Evolutionary conservation across 129 eudicot genomes (phyloP).

Genomic region (Chrysanthemum seticuspe): DNA sequence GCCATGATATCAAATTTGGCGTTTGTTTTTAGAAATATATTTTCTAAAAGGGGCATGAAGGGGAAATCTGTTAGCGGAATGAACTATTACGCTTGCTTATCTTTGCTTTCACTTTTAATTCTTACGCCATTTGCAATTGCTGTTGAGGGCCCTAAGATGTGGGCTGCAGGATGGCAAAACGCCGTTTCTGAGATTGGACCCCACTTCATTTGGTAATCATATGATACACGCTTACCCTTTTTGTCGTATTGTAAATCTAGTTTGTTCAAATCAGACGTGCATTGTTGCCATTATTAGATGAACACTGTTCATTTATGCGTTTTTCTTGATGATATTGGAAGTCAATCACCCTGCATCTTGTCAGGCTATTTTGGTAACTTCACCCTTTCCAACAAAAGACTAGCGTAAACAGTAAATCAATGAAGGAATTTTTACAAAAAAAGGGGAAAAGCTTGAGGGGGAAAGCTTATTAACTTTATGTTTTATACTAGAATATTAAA

Average conservation of each 20-base stretch:
- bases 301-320: background rate
- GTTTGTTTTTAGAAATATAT: constrained; percentile 69
- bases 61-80: constrained; percentile 70
- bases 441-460: no score
- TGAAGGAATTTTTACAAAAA: no score
- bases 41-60: constrained; percentile 69
- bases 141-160: constrained; percentile 76
- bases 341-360: no score
- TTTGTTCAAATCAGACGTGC: background rate
- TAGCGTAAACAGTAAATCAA: no score
- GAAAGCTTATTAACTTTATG: no score
- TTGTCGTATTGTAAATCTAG: background rate
- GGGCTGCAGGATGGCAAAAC: constrained; percentile 80
- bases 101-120: constrained; percentile 61
- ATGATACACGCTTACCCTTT: background rate
- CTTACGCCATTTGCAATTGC: constrained; percentile 81
- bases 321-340: background rate
- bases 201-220: constrained; percentile 55
- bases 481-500: no score
- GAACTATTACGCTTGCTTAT: constrained; percentile 72
- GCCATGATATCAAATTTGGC: constrained; percentile 77
- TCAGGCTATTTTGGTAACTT: no score
- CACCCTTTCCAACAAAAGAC: no score
- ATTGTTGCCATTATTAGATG: constrained; percentile 5
- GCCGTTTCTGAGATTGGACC: constrained; percentile 69